phyloP scores from a whole-genome alignment of 2,329 filamentous ascomycete species.

The Epichloe uncinata region DNA sequence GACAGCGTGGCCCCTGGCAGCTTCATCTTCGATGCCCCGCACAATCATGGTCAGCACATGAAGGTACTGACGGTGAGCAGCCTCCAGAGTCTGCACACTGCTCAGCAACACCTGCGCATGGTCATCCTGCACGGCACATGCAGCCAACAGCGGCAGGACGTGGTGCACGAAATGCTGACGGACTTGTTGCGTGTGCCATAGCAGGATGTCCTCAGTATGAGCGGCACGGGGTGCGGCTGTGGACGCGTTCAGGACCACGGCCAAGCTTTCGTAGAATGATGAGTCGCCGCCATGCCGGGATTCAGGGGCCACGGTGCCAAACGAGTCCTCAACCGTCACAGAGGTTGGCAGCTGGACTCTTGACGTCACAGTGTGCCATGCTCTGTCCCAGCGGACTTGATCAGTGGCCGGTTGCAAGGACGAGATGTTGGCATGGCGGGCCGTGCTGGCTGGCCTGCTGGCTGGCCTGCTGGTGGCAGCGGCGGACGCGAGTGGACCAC shows the following conservation, averaged over 20 bases:
- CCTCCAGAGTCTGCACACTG: constrained; percentile 45
- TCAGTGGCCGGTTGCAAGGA: constrained; percentile 23
- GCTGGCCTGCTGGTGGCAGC: constrained; percentile 6
- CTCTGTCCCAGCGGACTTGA: constrained; percentile 45
- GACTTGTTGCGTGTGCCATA: constrained; percentile 49
- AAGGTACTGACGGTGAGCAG: constrained; percentile 43
- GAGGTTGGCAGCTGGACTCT: constrained; percentile 43
- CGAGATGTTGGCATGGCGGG: constrained; percentile 5
- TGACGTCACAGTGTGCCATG: constrained; percentile 49
- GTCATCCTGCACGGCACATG: constrained; percentile 29
- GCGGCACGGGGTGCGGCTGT: constrained; percentile 32
- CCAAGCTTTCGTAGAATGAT: constrained; percentile 38
- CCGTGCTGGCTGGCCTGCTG: constrained; percentile 7
- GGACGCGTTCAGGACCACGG: constrained; percentile 37
- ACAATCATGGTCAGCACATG: constrained; percentile 39
- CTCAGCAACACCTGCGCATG: constrained; percentile 34
- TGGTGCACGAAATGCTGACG: constrained; percentile 46
- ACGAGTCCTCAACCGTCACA: constrained; percentile 40
- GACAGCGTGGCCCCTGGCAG: constrained; percentile 24
- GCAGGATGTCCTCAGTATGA: constrained; percentile 41
- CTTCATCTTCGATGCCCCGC: constrained; percentile 29
- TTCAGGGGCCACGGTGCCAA: constrained; percentile 32
- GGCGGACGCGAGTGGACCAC: constrained; percentile 20
- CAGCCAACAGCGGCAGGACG: constrained; percentile 41
- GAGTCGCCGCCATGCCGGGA: constrained; percentile 28